Evolutionary conservation across 345 rosid species (phyloP).

Genomic region (Kernera saxatilis): DNA sequence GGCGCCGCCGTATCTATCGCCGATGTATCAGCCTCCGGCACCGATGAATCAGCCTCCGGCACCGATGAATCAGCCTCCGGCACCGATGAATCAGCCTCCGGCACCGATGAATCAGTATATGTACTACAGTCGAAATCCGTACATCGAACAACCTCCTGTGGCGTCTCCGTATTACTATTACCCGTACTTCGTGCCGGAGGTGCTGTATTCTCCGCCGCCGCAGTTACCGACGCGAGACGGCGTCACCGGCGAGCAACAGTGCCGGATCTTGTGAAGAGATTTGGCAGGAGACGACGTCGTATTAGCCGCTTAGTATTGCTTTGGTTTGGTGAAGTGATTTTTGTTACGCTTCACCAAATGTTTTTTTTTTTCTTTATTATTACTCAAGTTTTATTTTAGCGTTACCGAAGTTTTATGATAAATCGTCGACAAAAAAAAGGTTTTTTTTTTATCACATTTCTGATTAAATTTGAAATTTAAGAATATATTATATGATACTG

Average conservation of each 20-base stretch:
- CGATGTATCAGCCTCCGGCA: neutral
- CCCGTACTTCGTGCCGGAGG: conserved; percentile 12
- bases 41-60: no score
- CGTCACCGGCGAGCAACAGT: conserved; percentile 7
- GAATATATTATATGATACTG: no score
- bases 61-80: neutral
- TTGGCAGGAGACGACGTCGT: neutral
- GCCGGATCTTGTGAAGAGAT: neutral
- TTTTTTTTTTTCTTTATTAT: neutral
- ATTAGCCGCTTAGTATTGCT: neutral
- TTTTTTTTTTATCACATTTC: no score
- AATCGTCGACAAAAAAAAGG: no score
- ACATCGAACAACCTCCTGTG: neutral
- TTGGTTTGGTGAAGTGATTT: neutral
- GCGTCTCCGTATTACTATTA: neutral
- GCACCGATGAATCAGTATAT: neutral
- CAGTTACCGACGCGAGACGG: conserved; percentile 1
- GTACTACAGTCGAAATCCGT: neutral
- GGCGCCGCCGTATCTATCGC: neutral
- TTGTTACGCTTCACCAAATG: neutral
- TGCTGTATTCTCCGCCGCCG: neutral
- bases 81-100: neutral
- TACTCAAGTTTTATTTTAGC: neutral
- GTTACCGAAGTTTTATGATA: no score
- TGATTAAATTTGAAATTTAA: no score